Percentiles rank a stretch among this genome's conserved stretches.
Conservation (phyloP, 2,329 filamentous ascomycete genomes). For the Neonectria faginata region DNA sequence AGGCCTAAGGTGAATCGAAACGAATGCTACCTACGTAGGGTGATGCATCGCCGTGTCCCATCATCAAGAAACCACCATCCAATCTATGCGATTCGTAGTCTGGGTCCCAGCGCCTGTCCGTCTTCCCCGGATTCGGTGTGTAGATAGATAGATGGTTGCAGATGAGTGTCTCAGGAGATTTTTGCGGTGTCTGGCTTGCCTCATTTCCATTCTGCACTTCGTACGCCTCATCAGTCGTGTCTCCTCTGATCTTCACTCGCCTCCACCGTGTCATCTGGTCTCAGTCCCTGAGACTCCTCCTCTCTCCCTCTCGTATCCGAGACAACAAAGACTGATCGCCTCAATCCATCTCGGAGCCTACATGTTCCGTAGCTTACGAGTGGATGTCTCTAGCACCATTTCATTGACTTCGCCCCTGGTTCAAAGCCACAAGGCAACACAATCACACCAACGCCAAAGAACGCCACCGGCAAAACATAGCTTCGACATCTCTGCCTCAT, state of each 20-base stretch:
- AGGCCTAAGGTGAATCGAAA: background rate
- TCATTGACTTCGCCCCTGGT: background rate
- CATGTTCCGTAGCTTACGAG: slow-evolving; percentile 6
- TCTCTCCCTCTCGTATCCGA: background rate
- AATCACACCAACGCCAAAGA: slow-evolving; percentile 3
- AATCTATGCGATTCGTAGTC: slow-evolving; percentile 9
- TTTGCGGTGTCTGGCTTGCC: slow-evolving; percentile 11
- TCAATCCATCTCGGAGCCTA: background rate
- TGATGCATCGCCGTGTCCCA: background rate
- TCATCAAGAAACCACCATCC: background rate
- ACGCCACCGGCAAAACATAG: background rate
- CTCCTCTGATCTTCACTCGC: background rate
- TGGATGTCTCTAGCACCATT: slow-evolving; percentile 10
- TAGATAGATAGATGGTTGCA: background rate
- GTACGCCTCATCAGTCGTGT: background rate
- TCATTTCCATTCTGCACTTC: background rate
- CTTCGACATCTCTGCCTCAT: slow-evolving; percentile 1
- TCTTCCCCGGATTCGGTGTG: slow-evolving; percentile 21
- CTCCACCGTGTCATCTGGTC: background rate
- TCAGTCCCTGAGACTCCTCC: background rate
- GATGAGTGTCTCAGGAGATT: slow-evolving; percentile 2
- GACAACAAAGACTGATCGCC: background rate
- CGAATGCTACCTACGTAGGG: background rate
- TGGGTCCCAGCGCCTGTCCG: slow-evolving; percentile 8
- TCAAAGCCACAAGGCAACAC: slow-evolving; percentile 21